These are phyloP conservation scores for Schwanniomyces vanrijiae DNA, from an alignment of 805 yeast genomes.

Conservation along the genomic window DNA sequence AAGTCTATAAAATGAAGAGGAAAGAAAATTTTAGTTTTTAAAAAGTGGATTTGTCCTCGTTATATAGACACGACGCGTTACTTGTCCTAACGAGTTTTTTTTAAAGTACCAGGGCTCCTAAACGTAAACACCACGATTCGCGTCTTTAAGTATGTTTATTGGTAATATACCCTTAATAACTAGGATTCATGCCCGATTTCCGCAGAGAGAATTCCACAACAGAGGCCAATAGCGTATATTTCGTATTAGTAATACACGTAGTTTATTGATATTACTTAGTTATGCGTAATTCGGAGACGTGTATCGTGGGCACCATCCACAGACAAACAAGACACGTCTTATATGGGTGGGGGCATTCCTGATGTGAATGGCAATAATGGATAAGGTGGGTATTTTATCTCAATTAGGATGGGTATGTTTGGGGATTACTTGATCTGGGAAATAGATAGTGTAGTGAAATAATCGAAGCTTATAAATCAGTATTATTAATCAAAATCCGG, in stretches of 20 bases:
- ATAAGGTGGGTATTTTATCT: not conserved
- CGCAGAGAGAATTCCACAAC: not conserved
- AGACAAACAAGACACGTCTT: not conserved
- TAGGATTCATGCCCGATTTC: not conserved
- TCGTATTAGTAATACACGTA: not conserved
- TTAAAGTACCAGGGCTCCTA: not conserved
- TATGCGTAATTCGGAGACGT: slow-evolving; percentile 1
- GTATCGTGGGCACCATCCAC: not conserved
- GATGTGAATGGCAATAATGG: not conserved
- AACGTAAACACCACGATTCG: slow-evolving; percentile 1
- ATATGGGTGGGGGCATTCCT: not conserved
- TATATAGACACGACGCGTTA: slow-evolving; percentile 8
- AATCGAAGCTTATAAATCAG: not conserved
- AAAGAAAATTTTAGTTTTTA: not conserved
- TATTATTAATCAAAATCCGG: not conserved
- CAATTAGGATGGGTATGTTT: not conserved
- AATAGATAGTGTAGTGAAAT: not conserved
- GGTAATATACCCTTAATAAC: not conserved
- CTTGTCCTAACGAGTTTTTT: not conserved
- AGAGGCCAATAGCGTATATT: not conserved
- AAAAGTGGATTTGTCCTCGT: slow-evolving; percentile 4
- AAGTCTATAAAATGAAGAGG: slow-evolving; percentile 1
- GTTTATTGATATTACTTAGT: not conserved
- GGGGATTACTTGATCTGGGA: not conserved
- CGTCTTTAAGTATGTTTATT: not conserved